Evolutionary conservation across 257 asterid genomes (phyloP).

Genomic region (Cynanchum wilfordii): DNA sequence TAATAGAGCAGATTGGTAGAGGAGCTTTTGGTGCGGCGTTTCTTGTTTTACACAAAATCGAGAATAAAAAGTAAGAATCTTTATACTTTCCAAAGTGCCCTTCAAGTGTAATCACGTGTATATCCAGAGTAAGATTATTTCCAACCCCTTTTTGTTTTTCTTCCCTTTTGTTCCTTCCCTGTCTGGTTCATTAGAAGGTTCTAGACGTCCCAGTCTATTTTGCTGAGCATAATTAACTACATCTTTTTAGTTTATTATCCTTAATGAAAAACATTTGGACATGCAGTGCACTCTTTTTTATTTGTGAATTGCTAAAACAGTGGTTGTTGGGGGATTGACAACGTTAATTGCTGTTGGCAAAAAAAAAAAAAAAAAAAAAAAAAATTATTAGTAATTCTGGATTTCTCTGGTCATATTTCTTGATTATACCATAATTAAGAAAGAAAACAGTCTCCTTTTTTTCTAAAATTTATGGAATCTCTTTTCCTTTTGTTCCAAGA

Average conservation of each 20-base stretch:
- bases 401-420: background rate
- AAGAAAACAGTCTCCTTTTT: background rate
- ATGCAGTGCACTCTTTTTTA: slow-evolving; percentile 7
- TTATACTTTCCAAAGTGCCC: background rate
- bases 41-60: slow-evolving; percentile 69
- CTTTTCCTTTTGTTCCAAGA: background rate
- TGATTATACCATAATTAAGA: background rate
- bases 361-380: too few species aligned
- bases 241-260: background rate
- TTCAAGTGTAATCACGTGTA: slow-evolving; percentile 10
- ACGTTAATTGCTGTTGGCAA: background rate
- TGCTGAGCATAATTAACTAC: slow-evolving; percentile 13
- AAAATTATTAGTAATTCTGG: background rate
- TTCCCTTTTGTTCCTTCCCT: background rate
- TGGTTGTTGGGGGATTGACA: background rate
- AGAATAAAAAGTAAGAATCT: slow-evolving; percentile 56
- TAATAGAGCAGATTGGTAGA: slow-evolving; percentile 83
- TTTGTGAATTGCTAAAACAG: slow-evolving; percentile 5
- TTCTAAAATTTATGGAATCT: background rate
- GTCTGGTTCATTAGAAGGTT: background rate
- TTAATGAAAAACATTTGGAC: slow-evolving; percentile 8
- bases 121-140: background rate
- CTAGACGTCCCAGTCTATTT: background rate
- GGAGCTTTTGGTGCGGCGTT: slow-evolving; percentile 79
- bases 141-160: too few species aligned